Base-by-base conservation (phyloP, 352 stramenopile species). In the Phytopythium cucurbitacearum region DNA sequence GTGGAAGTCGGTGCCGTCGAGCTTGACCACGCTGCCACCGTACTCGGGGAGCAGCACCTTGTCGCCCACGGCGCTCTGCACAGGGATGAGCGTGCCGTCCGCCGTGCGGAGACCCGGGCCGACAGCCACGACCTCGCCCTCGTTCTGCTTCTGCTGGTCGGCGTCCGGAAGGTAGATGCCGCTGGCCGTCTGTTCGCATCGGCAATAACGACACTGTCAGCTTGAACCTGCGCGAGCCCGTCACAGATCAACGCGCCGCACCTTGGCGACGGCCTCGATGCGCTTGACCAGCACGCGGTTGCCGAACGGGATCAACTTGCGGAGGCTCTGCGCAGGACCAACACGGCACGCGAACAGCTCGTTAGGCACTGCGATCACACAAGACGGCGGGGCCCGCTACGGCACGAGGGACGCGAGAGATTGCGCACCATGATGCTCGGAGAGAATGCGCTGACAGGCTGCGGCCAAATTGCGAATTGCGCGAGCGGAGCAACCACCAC, bases 31-130 rank as follows among this genome's bases (percentile, higher is more conserved):
- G 57, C 76, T 95, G 56, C 95, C 95, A 45, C 95, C 95, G 79
- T 98, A 99, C 77, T 98, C 94, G 8, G 95, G 95, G 48, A 99
- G 79, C 53, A 99, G 70, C 12, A 99, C 95, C 68, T 91, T 97
- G 85, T 99, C 94, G 53, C 95, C 95, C 41, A 92, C 82, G 38
- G 78, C 78, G 52, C 96, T 81, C 60, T 88, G 87, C 49, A 93
- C 80, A 8, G 85, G 70, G 63, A 98, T 84, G 45, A 98, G 69
- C 9, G 71, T 80, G 51, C 95, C 95, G n/a, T 95, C 93, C 13
- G 82, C 58, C 60, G 91, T 89, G 53, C 90, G 77, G 38, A 94
- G 74, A 51, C 95, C 95, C 2, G 94, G 95, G 59, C 95, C 95
- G 33, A 98, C 94, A 2, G 94, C 91, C 43, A 98, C 73, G 28